Conservation (phyloP, 1,284 basidiomycete species). For the Ustilago vetiveriae region DNA sequence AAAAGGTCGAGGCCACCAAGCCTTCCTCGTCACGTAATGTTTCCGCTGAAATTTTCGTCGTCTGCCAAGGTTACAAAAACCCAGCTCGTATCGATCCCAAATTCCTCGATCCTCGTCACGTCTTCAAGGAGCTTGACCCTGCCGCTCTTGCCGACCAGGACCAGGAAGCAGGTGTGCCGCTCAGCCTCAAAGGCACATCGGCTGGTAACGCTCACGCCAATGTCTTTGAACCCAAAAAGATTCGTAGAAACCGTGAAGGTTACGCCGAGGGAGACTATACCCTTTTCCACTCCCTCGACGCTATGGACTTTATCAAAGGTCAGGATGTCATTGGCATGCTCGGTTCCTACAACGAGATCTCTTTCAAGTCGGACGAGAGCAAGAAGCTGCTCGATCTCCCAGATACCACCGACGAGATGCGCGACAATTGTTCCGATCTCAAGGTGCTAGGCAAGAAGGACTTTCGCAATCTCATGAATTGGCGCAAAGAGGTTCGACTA, state of each 20-base stretch:
- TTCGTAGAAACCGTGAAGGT: slow-evolving; percentile 88
- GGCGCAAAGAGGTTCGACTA: slow-evolving; percentile 78
- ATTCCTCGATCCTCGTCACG: slow-evolving; percentile 96
- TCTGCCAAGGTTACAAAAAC: slow-evolving; percentile 93
- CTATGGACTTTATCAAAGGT: slow-evolving; percentile 78
- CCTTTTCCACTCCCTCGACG: slow-evolving; percentile 80
- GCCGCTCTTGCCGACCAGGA: slow-evolving; percentile 19
- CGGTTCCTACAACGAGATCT: slow-evolving; percentile 84
- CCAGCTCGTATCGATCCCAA: slow-evolving; percentile 97
- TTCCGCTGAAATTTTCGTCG: slow-evolving; percentile 99
- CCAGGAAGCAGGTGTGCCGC: slow-evolving; percentile 36
- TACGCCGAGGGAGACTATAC: slow-evolving; percentile 96
- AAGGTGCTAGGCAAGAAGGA: slow-evolving; percentile 98
- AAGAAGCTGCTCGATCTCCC: slow-evolving; percentile 77
- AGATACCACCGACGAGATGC: slow-evolving; percentile 76
- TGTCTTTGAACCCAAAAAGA: slow-evolving; percentile 97
- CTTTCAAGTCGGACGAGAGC: slow-evolving; percentile 75
- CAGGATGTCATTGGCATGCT: slow-evolving; percentile 75
- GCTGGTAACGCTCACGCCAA: slow-evolving; percentile 71
- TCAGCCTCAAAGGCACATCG: slow-evolving; percentile 54
- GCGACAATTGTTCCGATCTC: slow-evolving; percentile 85
- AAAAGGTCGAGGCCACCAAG: slow-evolving; percentile 96
- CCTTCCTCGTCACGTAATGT: slow-evolving; percentile 98
- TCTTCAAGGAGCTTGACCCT: slow-evolving; percentile 87
- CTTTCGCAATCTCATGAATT: slow-evolving; percentile 91